phyloP scores from a whole-genome alignment of 495 filamentous ascomycete genomes.

The Xylaria palmicola region DNA sequence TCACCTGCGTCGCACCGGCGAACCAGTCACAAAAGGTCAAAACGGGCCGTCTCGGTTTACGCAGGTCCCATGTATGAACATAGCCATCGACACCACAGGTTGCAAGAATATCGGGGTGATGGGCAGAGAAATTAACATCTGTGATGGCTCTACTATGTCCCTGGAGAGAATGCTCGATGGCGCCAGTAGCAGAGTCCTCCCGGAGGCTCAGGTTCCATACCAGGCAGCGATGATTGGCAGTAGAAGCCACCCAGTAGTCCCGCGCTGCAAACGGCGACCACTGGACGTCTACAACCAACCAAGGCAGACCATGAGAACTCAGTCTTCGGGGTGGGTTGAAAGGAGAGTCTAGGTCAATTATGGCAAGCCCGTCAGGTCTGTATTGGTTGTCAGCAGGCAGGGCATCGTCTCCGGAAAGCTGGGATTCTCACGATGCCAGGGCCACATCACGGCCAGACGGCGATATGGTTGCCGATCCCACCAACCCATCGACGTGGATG shows the following conservation, averaged over 20 bases:
- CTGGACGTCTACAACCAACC: constrained; percentile 97
- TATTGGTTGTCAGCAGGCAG: constrained; percentile 7
- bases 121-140: constrained; percentile 94
- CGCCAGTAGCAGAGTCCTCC: constrained; percentile 64
- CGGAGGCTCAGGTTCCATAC: constrained; percentile 89
- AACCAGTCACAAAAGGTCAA: constrained; percentile 92
- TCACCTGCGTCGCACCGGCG: constrained; percentile 92
- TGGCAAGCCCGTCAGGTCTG: constrained; percentile 78
- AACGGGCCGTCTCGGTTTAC: constrained; percentile 68
- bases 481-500: constrained; percentile 72
- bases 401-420: not conserved
- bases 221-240: constrained; percentile 90
- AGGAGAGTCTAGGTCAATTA: constrained; percentile 91
- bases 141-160: constrained; percentile 89
- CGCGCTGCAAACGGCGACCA: constrained; percentile 92
- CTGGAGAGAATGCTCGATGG: constrained; percentile 86
- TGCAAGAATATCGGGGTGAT: constrained; percentile 83
- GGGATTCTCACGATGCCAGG: constrained; percentile 70
- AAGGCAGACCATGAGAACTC: constrained; percentile 77
- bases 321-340: constrained; percentile 86
- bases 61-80: constrained; percentile 90
- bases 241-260: constrained; percentile 91
- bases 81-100: constrained; percentile 93
- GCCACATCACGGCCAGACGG: constrained; percentile 91
- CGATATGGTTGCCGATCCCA: constrained; percentile 72